Evolutionary conservation across 176 grass and related monocot species (phyloP).

Genomic region (Rhynchospora breviuscula): DNA sequence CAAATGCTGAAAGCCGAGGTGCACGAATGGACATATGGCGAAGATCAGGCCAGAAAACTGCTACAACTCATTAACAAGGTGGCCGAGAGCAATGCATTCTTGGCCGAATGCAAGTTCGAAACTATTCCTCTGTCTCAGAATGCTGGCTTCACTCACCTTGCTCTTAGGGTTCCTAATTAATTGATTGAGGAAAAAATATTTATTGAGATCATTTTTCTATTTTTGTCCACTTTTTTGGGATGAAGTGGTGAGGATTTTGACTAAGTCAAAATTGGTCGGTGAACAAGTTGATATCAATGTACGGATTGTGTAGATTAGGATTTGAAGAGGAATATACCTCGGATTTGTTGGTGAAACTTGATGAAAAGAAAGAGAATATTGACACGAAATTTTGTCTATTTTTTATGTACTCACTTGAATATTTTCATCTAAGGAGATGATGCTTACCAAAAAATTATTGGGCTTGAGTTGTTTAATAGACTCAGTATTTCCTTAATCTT

Average conservation of each 20-base stretch:
- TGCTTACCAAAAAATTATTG: background rate
- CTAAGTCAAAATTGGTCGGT: background rate
- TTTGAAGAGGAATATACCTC: slow-evolving; percentile 14
- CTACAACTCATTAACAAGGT: slow-evolving; percentile 41
- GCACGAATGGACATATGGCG: slow-evolving; percentile 62
- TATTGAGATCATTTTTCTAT: background rate
- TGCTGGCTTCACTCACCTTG: slow-evolving; percentile 33
- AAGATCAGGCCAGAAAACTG: slow-evolving; percentile 49
- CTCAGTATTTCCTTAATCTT: background rate
- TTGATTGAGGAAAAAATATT: slow-evolving; percentile 4
- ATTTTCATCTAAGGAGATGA: background rate
- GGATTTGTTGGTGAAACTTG: background rate
- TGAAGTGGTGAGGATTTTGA: background rate
- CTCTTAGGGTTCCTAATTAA: slow-evolving; percentile 70
- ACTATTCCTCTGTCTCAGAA: slow-evolving; percentile 31
- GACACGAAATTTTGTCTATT: background rate
- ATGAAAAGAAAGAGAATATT: background rate
- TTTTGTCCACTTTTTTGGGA: background rate
- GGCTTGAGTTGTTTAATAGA: no score
- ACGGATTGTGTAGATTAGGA: background rate
- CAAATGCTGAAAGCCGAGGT: slow-evolving; percentile 54
- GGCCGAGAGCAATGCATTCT: background rate
- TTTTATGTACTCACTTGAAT: background rate
- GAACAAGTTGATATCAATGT: background rate
- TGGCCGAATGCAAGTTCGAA: slow-evolving; percentile 57